Evolutionary conservation across 169 alveolate genomes (phyloP).

Genomic region (Perkinsus olseni): DNA sequence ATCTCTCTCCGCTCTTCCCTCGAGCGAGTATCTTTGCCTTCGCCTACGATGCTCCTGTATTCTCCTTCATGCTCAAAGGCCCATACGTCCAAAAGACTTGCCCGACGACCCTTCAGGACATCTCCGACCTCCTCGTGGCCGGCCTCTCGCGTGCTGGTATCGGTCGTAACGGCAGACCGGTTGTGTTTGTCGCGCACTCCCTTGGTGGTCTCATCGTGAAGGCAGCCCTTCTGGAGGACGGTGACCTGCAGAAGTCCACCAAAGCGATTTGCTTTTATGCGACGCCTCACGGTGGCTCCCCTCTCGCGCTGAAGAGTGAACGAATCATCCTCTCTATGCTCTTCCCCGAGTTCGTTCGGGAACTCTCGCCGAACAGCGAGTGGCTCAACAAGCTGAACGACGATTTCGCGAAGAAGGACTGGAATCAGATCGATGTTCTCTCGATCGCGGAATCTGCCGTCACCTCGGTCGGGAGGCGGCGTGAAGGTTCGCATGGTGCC

Average conservation of each 20-base stretch:
- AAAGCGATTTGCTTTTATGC: neutral
- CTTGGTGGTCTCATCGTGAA: neutral
- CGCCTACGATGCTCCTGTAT: neutral
- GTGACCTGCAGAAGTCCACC: neutral
- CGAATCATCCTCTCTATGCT: neutral
- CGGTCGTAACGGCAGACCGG: neutral
- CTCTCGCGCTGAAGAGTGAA: neutral
- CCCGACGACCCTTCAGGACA: neutral
- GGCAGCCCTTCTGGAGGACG: neutral
- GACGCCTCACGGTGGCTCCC: neutral
- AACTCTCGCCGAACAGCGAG: neutral
- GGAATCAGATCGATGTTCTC: neutral
- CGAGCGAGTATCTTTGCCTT: neutral
- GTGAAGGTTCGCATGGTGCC: neutral
- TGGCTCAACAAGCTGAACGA: neutral
- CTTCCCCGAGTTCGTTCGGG: neutral
- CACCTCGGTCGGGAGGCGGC: neutral
- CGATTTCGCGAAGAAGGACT: neutral
- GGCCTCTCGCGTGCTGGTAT: neutral
- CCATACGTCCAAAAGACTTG: neutral
- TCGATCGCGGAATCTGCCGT: neutral
- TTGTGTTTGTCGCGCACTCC: neutral
- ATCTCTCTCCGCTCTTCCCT: neutral
- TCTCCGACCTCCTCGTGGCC: neutral
- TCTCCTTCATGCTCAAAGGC: neutral